Conservation (phyloP, 2,329 filamentous ascomycete species). For the Aureobasidium subglaciale region DNA sequence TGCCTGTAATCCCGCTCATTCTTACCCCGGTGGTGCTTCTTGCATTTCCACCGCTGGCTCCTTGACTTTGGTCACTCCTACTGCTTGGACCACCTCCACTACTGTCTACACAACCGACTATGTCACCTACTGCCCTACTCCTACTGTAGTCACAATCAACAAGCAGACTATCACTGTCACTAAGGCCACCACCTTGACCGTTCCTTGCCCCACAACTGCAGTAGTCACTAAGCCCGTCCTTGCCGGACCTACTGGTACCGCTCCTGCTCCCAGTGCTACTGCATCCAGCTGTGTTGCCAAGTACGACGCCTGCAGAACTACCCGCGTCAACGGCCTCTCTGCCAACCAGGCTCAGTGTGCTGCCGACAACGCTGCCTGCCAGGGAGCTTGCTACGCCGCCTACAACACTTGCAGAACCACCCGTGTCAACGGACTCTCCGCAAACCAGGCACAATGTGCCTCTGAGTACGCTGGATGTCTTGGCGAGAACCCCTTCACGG, state of each 20-base stretch:
- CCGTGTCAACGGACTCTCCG: not conserved
- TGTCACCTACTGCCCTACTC: conserved; percentile 21
- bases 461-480: conserved; percentile 6
- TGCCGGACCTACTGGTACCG: not conserved
- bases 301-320: not conserved
- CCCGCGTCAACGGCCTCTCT: not conserved
- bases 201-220: not conserved
- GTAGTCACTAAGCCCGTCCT: not conserved
- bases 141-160: conserved; percentile 16
- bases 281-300: not conserved
- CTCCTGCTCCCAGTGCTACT: conserved; percentile 3
- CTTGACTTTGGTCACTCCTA: conserved; percentile 19
- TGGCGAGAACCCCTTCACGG: conserved; percentile 8
- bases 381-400: not conserved
- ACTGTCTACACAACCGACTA: conserved; percentile 13
- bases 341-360: conserved; percentile 7
- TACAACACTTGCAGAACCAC: not conserved
- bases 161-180: conserved; percentile 13
- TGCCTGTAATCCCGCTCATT: conserved; percentile 22
- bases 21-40: not conserved
- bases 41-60: conserved; percentile 17
- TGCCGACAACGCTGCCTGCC: not conserved
- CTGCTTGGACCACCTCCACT: not conserved
- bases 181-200: conserved; percentile 14
- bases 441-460: conserved; percentile 2